Conservation (phyloP, 495 filamentous ascomycete species). For the Xylaria nigripes region DNA sequence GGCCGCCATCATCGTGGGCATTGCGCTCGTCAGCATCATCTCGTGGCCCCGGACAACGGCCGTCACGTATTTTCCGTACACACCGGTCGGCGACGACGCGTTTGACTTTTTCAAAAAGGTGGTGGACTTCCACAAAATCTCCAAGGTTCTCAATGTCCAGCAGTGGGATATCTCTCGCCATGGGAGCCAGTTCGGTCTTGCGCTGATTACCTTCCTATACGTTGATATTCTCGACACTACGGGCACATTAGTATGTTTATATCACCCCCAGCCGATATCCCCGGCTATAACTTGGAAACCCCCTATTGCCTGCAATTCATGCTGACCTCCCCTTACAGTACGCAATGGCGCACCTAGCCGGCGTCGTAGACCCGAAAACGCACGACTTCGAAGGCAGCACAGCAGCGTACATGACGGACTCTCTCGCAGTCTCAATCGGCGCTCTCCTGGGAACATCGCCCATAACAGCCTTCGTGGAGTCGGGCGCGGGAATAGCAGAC, state of each 20-base stretch:
- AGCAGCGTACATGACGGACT: slow-evolving; percentile 71
- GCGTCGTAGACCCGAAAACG: slow-evolving; percentile 62
- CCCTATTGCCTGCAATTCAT: background rate
- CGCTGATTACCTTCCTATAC: slow-evolving; percentile 77
- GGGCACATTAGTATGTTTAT: slow-evolving; percentile 46
- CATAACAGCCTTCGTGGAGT: slow-evolving; percentile 77
- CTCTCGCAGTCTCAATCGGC: slow-evolving; percentile 67
- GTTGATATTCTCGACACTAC: slow-evolving; percentile 76
- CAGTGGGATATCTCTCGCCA: slow-evolving; percentile 56
- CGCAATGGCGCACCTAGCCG: slow-evolving; percentile 73
- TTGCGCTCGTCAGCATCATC: slow-evolving; percentile 73
- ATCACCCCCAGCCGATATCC: background rate
- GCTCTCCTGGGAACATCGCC: slow-evolving; percentile 65
- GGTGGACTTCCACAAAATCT: slow-evolving; percentile 68
- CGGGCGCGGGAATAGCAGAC: slow-evolving; percentile 76
- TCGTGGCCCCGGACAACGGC: slow-evolving; percentile 68
- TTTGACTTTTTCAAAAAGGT: slow-evolving; percentile 84
- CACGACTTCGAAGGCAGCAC: slow-evolving; percentile 74
- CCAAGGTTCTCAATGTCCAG: slow-evolving; percentile 54
- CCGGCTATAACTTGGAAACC: background rate
- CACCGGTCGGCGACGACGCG: slow-evolving; percentile 48
- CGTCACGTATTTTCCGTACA: slow-evolving; percentile 73
- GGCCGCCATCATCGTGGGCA: slow-evolving; percentile 72
- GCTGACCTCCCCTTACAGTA: slow-evolving; percentile 35
- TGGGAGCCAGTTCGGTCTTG: slow-evolving; percentile 63